A percentile compares a stretch with the other conserved stretches of the same genome.
These are phyloP conservation scores for Trichoderma asperellum DNA, from an alignment of 2,329 filamentous ascomycete species.

Conservation along the genomic window DNA sequence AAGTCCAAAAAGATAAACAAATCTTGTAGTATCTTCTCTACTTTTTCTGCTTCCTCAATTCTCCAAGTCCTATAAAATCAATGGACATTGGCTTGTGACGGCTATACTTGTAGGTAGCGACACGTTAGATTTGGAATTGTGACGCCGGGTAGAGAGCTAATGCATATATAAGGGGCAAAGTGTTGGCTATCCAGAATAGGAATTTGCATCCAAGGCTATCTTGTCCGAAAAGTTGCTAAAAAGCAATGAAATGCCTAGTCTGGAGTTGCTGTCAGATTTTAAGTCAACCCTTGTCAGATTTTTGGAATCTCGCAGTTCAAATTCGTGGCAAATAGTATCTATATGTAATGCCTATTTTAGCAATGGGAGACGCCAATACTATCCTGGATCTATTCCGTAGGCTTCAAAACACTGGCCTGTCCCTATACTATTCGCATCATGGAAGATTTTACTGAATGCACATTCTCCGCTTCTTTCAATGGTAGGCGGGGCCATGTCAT, in stretches of 20 bases:
- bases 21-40: neutral
- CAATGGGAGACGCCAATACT: neutral
- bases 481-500: neutral
- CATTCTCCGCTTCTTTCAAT: neutral
- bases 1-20: neutral
- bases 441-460: neutral
- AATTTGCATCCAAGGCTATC: neutral
- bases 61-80: neutral
- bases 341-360: neutral
- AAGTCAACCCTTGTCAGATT: neutral
- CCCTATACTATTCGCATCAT: neutral
- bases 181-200: neutral
- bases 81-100: neutral
- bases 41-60: neutral
- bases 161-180: neutral
- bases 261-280: neutral
- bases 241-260: neutral
- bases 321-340: neutral
- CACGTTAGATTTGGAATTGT: neutral
- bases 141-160: neutral
- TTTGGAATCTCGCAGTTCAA: neutral
- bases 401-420: no score
- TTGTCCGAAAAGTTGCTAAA: neutral
- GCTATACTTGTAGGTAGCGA: neutral
- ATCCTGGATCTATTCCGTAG: neutral